These are phyloP conservation scores for Poa pratensis DNA, from an alignment of 176 grass and related monocot genomes.

Conservation along the genomic window DNA sequence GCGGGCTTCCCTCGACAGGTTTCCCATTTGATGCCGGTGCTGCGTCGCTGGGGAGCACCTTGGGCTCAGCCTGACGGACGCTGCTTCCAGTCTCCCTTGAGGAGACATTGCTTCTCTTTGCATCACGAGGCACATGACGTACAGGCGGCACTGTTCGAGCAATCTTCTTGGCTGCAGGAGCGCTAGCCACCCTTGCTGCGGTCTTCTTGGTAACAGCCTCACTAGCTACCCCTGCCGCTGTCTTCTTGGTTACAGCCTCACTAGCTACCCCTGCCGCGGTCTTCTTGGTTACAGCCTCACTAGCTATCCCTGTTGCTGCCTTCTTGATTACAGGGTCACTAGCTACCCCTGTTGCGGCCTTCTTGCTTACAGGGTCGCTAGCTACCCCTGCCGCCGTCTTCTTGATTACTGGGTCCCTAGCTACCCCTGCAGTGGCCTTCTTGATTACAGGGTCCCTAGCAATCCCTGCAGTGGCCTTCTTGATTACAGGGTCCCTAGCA, in stretches of 20 bases:
- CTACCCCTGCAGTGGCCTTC: not conserved
- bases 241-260: not conserved
- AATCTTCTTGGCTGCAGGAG: conserved; percentile 41
- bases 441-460: not conserved
- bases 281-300: not conserved
- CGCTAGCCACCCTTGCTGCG: not conserved
- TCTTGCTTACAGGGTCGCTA: not conserved
- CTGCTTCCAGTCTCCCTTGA: conserved; percentile 14
- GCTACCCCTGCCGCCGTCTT: not conserved
- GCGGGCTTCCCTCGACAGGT: conserved; percentile 18
- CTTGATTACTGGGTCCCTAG: not conserved
- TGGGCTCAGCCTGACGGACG: conserved; percentile 37
- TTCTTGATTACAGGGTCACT: not conserved
- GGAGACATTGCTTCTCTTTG: conserved; percentile 47
- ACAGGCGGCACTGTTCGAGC: conserved; percentile 20
- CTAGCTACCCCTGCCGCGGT: not conserved
- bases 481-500: conserved; percentile 2
- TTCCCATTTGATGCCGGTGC: not conserved
- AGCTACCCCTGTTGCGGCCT: not conserved
- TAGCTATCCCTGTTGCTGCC: not conserved
- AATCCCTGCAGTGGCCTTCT: not conserved
- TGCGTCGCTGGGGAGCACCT: not conserved
- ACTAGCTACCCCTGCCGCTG: not conserved
- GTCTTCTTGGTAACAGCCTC: not conserved
- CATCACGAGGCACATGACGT: conserved; percentile 38